Evolutionary conservation across 164 flowering plant genomes (phyloP), one percentile per base, ranked within the genome.

Genomic region (Litsea cubeba): DNA sequence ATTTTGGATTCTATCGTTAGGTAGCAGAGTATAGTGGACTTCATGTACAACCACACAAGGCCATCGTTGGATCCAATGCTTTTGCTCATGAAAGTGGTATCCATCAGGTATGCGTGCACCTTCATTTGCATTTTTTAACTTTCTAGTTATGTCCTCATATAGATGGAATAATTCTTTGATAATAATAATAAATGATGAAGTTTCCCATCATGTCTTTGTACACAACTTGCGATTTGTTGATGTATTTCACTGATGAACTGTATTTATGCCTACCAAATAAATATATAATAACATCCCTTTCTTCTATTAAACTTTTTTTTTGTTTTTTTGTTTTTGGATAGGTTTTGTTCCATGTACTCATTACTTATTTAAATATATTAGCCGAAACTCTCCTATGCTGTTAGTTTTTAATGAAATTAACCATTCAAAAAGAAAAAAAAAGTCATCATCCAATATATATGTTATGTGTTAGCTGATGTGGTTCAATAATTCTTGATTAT

Each of bases 81-180:
- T 95, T 95, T 85, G 94, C 99, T 75, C 99, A 95, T 87, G 98
- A 91, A 87, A 93, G 98, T 87, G 99, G 99, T 26, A 91, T 95
- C 78, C 98, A 93, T 77, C 99, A 95, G 99, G 99, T 90, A 74
- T 40, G 81, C 71, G 32, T 65, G 22, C 25, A 58, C 24, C 54
- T 0, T 30, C 35, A 14, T 30, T 5, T 66, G 5, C 5, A 15
- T 12, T 66, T 66, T 66, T 18, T 25, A 5, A 25, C 32, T 66
- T 18, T 66, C 35, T 28, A 25, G 28, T 66, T 4, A 66, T 28
- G 46, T 40, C 46, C 46, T 11, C 46, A 40, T 40, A 40, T 40
- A 40, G 46, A 40, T 40, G 46, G 46, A 40, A 40, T 40, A 40
- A 40, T 40, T 40, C 46, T 40, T 40, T 40, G 46, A 35, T 35